A percentile compares a stretch with the other conserved stretches of the same genome.
Evolutionary conservation across 768 basidiomycete species (phyloP).

Genomic region (Kwoniella sp.): DNA sequence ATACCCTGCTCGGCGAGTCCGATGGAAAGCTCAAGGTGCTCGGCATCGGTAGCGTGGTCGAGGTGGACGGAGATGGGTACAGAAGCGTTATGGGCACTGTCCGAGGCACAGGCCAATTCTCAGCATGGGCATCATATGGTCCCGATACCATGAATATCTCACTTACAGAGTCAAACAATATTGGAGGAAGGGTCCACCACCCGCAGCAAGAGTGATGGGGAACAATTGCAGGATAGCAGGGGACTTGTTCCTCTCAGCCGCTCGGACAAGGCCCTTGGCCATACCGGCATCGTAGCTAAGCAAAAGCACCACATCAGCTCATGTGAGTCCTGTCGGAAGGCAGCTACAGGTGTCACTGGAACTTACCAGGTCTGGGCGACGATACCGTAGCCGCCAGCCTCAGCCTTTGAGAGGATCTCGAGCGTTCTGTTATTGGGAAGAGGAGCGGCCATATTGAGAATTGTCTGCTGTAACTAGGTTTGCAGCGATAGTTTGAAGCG

Average conservation of each 20-base stretch:
- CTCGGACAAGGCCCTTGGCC: constrained; percentile 54
- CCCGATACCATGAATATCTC: background rate
- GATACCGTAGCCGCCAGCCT: constrained; percentile 53
- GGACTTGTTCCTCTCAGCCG: constrained; percentile 52
- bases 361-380: constrained; percentile 46
- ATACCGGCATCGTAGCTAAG: constrained; percentile 49
- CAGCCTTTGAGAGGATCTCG: constrained; percentile 52
- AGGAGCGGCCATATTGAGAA: constrained; percentile 24
- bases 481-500: too few species aligned
- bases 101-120: too few species aligned
- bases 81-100: constrained; percentile 54
- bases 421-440: constrained; percentile 52
- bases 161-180: constrained; percentile 51
- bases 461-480: background rate
- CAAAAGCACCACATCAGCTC: background rate
- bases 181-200: constrained; percentile 50
- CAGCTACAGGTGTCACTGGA: too few species aligned
- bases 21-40: constrained; percentile 54
- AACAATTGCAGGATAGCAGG: constrained; percentile 57
- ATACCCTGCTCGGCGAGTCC: constrained; percentile 55
- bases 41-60: constrained; percentile 55
- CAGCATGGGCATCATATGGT: too few species aligned
- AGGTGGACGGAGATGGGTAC: constrained; percentile 57
- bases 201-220: constrained; percentile 51
- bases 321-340: background rate